These are phyloP conservation scores for Apostasia ramifera DNA, from an alignment of 106 monocot species.

Conservation along the genomic window DNA sequence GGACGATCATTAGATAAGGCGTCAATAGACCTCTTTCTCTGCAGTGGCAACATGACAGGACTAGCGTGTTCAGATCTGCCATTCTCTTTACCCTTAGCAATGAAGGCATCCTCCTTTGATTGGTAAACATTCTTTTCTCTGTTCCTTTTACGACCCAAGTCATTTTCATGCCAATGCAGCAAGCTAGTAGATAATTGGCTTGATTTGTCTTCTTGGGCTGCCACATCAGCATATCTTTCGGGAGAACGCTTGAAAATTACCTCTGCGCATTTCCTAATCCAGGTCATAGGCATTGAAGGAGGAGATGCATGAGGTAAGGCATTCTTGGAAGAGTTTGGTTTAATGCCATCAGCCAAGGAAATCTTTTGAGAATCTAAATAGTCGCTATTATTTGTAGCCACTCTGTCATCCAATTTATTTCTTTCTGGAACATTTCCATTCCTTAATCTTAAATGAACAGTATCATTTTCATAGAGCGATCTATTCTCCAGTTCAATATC, in stretches of 20 bases:
- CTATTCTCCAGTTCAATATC: conserved; percentile 58
- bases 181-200: not conserved
- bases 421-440: not conserved
- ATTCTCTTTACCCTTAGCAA: conserved; percentile 1
- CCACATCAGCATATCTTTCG: conserved; percentile 15
- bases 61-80: not conserved
- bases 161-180: conserved; percentile 1
- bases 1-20: conserved; percentile 13
- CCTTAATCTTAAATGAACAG: not conserved
- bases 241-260: conserved; percentile 54
- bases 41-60: conserved; percentile 1
- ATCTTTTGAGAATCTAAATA: not conserved
- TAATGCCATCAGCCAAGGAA: not conserved
- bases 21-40: conserved; percentile 37
- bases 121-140: not conserved
- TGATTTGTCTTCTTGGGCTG: not conserved
- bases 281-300: conserved; percentile 36
- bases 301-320: conserved; percentile 21
- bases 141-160: not conserved
- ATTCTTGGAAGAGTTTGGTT: conserved; percentile 1
- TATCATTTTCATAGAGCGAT: conserved; percentile 16
- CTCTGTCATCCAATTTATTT: not conserved
- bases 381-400: not conserved
- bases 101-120: conserved; percentile 10
- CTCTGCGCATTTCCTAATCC: conserved; percentile 60